Evolutionary conservation across 768 basidiomycete species (phyloP).

Genomic region (Inosperma sp.): DNA sequence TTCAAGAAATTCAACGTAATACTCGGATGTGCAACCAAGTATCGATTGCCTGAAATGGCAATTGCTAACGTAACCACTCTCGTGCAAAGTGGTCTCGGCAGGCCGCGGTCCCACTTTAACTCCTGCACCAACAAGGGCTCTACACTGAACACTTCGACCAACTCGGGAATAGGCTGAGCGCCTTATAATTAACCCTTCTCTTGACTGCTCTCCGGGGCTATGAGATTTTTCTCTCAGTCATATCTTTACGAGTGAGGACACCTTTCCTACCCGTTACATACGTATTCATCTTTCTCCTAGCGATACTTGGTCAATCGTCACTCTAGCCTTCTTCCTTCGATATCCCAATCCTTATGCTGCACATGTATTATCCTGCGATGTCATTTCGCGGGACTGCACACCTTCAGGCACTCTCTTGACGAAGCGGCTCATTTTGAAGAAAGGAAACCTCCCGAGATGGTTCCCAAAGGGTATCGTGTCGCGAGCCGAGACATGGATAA

Average conservation of each 20-base stretch:
- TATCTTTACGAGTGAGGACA: conserved; percentile 50
- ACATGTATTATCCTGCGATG: conserved; percentile 94
- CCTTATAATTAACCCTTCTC: conserved; percentile 17
- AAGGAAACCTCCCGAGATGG: conserved; percentile 89
- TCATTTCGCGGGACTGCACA: conserved; percentile 77
- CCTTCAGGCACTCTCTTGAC: conserved; percentile 74
- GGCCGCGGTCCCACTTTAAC: too few relatives aligned
- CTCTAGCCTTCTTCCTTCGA: conserved; percentile 89
- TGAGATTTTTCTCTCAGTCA: conserved; percentile 56
- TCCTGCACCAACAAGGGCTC: too few relatives aligned
- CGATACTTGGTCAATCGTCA: conserved; percentile 91
- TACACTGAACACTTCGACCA: conserved; percentile 1
- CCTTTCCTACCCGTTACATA: neutral
- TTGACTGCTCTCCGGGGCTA: conserved; percentile 30
- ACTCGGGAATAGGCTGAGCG: conserved; percentile 4
- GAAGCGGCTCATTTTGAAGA: conserved; percentile 88
- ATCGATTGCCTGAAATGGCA: too few relatives aligned
- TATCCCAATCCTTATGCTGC: conserved; percentile 95
- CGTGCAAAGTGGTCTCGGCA: too few relatives aligned
- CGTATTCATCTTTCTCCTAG: conserved; percentile 35
- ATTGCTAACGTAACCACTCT: too few relatives aligned
- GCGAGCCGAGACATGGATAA: conserved; percentile 87
- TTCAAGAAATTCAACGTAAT: too few relatives aligned
- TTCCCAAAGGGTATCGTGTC: conserved; percentile 78
- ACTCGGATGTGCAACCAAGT: too few relatives aligned